phyloP scores from a whole-genome alignment of 345 rosid species.

The Syzygium oleosum region DNA sequence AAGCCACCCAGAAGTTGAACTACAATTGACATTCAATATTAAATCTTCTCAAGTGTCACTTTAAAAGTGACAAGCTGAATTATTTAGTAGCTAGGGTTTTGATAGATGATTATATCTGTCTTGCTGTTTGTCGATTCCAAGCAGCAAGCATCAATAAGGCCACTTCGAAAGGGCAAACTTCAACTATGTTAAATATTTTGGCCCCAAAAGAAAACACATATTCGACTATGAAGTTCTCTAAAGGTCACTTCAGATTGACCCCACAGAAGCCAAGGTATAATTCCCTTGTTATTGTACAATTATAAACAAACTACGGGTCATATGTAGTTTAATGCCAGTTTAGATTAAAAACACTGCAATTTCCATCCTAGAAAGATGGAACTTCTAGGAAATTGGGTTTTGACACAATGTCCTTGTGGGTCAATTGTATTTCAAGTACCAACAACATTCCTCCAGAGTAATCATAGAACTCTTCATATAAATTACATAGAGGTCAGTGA shows the following conservation, averaged over 20 bases:
- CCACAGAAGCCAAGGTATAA: not conserved
- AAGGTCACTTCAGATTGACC: not conserved
- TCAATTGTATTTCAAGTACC: not conserved
- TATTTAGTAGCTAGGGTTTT: not conserved
- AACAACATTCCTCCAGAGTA: not conserved
- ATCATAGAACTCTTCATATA: not conserved
- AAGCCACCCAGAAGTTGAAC: not conserved
- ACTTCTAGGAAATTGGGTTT: not conserved
- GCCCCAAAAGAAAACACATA: not conserved
- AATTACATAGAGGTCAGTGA: not conserved
- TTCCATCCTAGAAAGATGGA: not conserved
- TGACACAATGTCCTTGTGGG: not conserved
- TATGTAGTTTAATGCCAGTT: not conserved
- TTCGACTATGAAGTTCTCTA: not conserved
- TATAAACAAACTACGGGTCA: not conserved
- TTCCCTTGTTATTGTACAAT: not conserved
- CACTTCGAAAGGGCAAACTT: not conserved
- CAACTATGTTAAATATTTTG: not conserved
- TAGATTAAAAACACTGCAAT: not conserved
- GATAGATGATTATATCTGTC: not conserved
- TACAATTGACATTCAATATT: not conserved
- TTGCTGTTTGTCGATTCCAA: not conserved
- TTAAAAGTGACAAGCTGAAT: not conserved
- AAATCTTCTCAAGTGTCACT: not conserved
- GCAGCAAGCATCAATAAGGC: not conserved